Conservation (phyloP, 495 filamentous ascomycete species). For the Extremus antarcticus region DNA sequence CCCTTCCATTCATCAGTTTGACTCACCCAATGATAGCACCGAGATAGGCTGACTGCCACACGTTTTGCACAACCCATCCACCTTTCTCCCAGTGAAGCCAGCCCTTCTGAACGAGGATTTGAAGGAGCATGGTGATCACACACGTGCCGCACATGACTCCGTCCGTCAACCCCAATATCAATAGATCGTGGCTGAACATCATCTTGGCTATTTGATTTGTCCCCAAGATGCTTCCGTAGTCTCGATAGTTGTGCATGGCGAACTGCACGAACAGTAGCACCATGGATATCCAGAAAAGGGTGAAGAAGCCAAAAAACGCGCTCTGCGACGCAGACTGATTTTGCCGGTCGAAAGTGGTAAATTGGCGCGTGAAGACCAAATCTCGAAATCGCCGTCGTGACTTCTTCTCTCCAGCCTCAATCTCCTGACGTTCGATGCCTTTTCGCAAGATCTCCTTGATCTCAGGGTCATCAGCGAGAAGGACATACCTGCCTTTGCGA, state of each 20-base stretch:
- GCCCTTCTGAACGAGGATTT: constrained; percentile 42
- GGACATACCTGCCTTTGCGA: constrained; percentile 37
- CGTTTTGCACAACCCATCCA: constrained; percentile 60
- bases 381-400: constrained; percentile 45
- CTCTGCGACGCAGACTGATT: constrained; percentile 45
- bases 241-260: constrained; percentile 52
- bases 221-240: constrained; percentile 51
- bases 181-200: constrained; percentile 58
- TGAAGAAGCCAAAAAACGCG: constrained; percentile 66
- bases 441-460: constrained; percentile 40
- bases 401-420: constrained; percentile 30
- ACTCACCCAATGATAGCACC: constrained; percentile 42
- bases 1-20: no score
- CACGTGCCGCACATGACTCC: constrained; percentile 52
- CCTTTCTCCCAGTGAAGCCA: constrained; percentile 49
- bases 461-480: constrained; percentile 47
- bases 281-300: constrained; percentile 62
- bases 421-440: constrained; percentile 37
- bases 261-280: constrained; percentile 50
- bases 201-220: constrained; percentile 54
- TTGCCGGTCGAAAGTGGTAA: constrained; percentile 60
- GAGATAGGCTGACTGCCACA: constrained; percentile 57
- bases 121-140: constrained; percentile 47
- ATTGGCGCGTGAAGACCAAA: constrained; percentile 56
- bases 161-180: constrained; percentile 54